phyloP scores from a whole-genome alignment of 176 grass and related monocot species.

The Zoysia japonica region DNA sequence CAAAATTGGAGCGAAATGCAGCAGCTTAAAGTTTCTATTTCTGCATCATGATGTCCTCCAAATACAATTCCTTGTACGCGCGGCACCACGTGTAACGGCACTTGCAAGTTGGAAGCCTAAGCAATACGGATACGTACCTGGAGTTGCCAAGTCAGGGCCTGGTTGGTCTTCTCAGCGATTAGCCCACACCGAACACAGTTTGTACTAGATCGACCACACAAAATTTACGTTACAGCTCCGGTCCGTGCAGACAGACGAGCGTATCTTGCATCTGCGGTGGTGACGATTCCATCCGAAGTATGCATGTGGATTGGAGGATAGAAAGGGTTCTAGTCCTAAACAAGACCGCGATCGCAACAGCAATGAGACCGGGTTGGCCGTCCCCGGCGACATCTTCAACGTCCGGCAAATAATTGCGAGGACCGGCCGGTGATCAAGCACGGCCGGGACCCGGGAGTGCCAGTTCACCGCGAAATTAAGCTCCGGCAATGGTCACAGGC shows the following conservation, averaged over 20 bases:
- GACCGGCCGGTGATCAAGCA: background rate
- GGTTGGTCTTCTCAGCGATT: too few species aligned
- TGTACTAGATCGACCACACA: background rate
- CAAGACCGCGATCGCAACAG: background rate
- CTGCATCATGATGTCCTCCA: conserved; percentile 39
- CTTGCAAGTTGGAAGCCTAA: background rate
- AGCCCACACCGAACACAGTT: too few species aligned
- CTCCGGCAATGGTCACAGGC: conserved; percentile 18
- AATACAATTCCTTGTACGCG: background rate
- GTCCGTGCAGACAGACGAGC: too few species aligned
- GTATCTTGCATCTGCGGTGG: too few species aligned
- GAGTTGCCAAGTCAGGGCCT: background rate
- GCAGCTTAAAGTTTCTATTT: conserved; percentile 33
- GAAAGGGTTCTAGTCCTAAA: background rate
- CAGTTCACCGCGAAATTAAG: conserved; percentile 17
- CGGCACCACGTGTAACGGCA: background rate
- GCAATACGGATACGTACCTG: background rate
- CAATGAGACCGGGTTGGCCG: background rate
- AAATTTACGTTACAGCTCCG: too few species aligned
- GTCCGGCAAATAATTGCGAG: conserved; percentile 23
- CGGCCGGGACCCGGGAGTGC: too few species aligned
- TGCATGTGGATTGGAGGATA: background rate
- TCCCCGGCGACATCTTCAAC: background rate
- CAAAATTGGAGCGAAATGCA: background rate
- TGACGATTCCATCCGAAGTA: too few species aligned